Conservation (phyloP, 306 rosid genomes). For the Pterocarpus santalinus region DNA sequence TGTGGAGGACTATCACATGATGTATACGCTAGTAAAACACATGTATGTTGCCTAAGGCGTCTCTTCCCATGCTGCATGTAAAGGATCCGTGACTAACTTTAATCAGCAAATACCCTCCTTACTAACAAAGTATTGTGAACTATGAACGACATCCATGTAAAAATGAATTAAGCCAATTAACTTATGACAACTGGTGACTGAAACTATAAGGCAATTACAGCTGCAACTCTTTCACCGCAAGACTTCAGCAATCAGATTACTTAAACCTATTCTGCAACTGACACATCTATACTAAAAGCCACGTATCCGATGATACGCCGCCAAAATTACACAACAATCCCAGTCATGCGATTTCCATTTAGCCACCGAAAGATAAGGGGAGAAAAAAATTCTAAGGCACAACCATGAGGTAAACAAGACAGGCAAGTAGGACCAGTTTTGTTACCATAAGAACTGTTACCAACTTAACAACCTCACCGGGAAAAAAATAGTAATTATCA, state of each 20-base stretch:
- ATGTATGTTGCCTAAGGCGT: slow-evolving; percentile 11
- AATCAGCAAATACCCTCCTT: slow-evolving; percentile 4
- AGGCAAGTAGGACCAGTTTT: slow-evolving; percentile 13
- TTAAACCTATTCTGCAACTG: slow-evolving; percentile 19
- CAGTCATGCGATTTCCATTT: not conserved
- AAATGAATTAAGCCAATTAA: not conserved
- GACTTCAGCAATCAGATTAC: not conserved
- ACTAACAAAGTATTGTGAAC: not conserved
- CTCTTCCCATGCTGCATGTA: slow-evolving; percentile 39
- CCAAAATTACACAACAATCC: not conserved
- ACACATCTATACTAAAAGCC: not conserved
- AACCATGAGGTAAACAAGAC: not conserved
- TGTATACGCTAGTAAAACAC: slow-evolving; percentile 3
- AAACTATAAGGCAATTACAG: slow-evolving; percentile 15
- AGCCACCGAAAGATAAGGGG: not conserved
- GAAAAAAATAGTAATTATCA: slow-evolving; percentile 13
- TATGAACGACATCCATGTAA: slow-evolving; percentile 6
- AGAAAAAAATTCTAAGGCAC: not conserved
- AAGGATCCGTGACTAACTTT: slow-evolving; percentile 30
- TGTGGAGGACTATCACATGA: slow-evolving; percentile 39
- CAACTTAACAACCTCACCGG: not conserved
- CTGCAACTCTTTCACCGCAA: slow-evolving; percentile 19
- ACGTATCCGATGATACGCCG: not conserved
- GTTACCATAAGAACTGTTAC: not conserved
- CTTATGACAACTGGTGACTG: slow-evolving; percentile 2